A percentile compares a stretch with the other conserved stretches of the same genome.
Evolutionary conservation across 1,284 basidiomycete genomes (phyloP).

Genomic region (Ganoderma sinense): DNA sequence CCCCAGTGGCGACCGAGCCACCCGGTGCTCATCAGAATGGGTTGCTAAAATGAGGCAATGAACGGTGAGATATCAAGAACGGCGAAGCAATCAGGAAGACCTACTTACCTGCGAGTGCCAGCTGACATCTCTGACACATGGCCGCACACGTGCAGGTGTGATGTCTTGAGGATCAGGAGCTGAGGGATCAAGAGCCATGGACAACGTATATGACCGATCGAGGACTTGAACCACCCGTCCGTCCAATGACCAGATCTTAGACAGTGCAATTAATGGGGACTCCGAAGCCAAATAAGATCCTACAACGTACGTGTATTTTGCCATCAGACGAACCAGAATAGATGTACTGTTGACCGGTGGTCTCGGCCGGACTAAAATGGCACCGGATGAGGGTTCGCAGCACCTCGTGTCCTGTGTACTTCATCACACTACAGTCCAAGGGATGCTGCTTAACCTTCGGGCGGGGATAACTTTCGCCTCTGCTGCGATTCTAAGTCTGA

Average conservation of each 20-base stretch:
- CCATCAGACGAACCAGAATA: constrained; percentile 93
- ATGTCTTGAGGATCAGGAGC: constrained; percentile 53
- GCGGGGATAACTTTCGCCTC: constrained; percentile 71
- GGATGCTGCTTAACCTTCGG: constrained; percentile 75
- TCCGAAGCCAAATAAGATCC: neutral
- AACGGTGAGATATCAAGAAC: constrained; percentile 13
- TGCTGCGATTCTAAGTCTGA: constrained; percentile 37
- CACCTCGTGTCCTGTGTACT: constrained; percentile 93
- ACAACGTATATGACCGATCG: constrained; percentile 80
- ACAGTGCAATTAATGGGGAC: constrained; percentile 7
- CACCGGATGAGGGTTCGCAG: constrained; percentile 93
- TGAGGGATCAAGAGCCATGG: constrained; percentile 74
- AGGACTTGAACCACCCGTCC: constrained; percentile 86
- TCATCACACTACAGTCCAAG: constrained; percentile 94
- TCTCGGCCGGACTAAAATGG: constrained; percentile 92
- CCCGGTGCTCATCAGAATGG: constrained; percentile 89
- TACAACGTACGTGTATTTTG: constrained; percentile 71
- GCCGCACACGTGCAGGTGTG: constrained; percentile 38
- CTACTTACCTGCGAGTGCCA: constrained; percentile 81
- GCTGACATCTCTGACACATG: constrained; percentile 91
- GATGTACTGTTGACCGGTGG: constrained; percentile 92
- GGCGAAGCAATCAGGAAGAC: constrained; percentile 20
- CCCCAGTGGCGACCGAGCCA: constrained; percentile 75
- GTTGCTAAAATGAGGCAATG: constrained; percentile 61
- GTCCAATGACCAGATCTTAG: constrained; percentile 93